Evolutionary conservation across 106 monocot genomes (phyloP).

Genomic region (Acorus calamus): DNA sequence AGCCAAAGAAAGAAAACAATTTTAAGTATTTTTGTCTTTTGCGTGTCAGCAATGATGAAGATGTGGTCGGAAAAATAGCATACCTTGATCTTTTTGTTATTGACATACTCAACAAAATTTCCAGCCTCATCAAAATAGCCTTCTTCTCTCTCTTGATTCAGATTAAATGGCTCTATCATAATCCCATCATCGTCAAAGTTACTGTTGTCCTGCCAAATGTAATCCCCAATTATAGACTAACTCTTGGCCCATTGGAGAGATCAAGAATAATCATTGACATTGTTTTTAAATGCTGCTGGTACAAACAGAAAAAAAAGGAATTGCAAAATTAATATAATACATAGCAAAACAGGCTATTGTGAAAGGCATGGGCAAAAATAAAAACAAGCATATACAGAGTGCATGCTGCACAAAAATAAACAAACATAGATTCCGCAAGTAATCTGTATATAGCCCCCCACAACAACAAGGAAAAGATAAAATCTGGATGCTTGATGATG

Average conservation of each 20-base stretch:
- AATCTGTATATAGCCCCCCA: too few relatives aligned
- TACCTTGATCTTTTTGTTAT: conserved; percentile 72
- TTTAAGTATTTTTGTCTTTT: too few relatives aligned
- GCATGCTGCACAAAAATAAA: too few relatives aligned
- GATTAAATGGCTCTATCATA: conserved; percentile 83
- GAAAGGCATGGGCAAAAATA: too few relatives aligned
- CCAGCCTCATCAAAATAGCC: conserved; percentile 93
- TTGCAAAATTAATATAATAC: too few relatives aligned
- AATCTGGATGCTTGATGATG: too few relatives aligned
- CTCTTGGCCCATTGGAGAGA: background rate
- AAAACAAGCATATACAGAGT: too few relatives aligned
- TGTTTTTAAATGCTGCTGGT: too few relatives aligned
- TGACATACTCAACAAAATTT: conserved; percentile 83
- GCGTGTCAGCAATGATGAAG: background rate
- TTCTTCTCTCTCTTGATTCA: conserved; percentile 89
- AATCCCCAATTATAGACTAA: conserved; percentile 2
- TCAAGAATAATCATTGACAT: background rate
- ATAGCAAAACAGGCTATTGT: too few relatives aligned
- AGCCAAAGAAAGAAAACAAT: conserved; percentile 9
- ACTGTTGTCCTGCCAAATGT: conserved; percentile 54
- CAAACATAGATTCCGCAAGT: too few relatives aligned
- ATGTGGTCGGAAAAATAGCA: background rate
- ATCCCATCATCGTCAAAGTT: conserved; percentile 79
- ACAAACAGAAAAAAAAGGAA: too few relatives aligned
- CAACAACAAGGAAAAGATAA: too few relatives aligned